Percentiles rank a stretch among this genome's conserved stretches.
Conservation (phyloP, 2,329 filamentous ascomycete genomes). For the Cytospora piceae region DNA sequence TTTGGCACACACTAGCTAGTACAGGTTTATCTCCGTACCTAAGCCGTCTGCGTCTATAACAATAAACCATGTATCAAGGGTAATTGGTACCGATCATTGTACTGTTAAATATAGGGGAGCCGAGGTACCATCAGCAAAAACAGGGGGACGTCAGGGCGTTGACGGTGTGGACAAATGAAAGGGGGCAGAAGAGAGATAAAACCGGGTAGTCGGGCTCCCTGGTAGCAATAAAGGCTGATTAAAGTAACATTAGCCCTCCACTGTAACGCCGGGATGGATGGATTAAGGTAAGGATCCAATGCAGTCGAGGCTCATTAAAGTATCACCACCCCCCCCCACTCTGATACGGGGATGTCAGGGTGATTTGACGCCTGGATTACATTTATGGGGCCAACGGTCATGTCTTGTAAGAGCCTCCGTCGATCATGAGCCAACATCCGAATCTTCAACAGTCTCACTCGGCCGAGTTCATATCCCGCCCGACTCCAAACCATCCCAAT, state of each 20-base stretch:
- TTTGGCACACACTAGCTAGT: neutral
- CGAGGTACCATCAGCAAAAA: neutral
- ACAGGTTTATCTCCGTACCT: neutral
- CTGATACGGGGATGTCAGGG: slow-evolving; percentile 3
- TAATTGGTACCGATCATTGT: neutral
- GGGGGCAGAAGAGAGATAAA: neutral
- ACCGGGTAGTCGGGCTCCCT: neutral
- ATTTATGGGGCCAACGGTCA: neutral
- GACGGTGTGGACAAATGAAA: neutral
- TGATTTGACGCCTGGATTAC: neutral
- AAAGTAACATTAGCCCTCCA: slow-evolving; percentile 3
- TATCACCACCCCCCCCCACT: slow-evolving; percentile 26
- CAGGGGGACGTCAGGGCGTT: neutral
- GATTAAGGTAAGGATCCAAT: neutral
- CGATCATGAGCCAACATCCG: slow-evolving; percentile 12
- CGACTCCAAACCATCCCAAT: neutral
- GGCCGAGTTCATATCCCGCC: slow-evolving; percentile 15
- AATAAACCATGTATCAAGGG: neutral
- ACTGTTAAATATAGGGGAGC: neutral
- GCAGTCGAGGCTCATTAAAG: slow-evolving; percentile 27
- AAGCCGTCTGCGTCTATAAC: neutral
- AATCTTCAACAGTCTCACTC: slow-evolving; percentile 1
- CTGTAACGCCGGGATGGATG: slow-evolving; percentile 11
- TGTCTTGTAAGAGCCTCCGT: slow-evolving; percentile 23
- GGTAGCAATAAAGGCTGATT: neutral